Percentiles rank a stretch among this genome's conserved stretches.
These are phyloP conservation scores for Globisporangium ultimum DNA, from an alignment of 352 stramenopile genomes.

Conservation along the genomic window DNA sequence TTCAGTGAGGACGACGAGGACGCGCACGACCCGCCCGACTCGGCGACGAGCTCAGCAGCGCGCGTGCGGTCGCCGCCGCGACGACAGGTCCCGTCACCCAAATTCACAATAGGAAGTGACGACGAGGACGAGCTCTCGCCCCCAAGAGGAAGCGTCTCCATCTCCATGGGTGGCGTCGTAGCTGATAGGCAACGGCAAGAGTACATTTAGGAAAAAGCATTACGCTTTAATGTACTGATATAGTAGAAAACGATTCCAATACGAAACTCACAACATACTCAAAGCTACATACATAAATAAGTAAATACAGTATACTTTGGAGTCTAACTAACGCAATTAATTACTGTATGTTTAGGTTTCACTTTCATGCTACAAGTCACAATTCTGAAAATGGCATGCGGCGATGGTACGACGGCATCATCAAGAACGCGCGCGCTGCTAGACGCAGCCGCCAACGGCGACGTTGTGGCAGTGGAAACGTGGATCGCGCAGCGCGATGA, in stretches of 20 bases:
- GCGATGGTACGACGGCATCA: neutral
- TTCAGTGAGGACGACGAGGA: conserved; percentile 18
- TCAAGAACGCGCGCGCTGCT: conserved; percentile 34
- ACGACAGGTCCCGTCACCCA: conserved; percentile 23
- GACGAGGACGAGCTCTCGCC: conserved; percentile 25
- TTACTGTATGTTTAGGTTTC: neutral
- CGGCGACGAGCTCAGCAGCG: conserved; percentile 16
- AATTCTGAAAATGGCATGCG: too few relatives aligned
- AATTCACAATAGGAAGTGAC: conserved; percentile 47
- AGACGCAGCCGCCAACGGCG: conserved; percentile 37
- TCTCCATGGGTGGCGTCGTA: too few relatives aligned
- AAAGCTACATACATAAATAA: too few relatives aligned
- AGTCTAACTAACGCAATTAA: too few relatives aligned
- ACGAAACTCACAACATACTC: too few relatives aligned
- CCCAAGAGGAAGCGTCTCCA: too few relatives aligned
- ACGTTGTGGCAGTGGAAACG: conserved; percentile 31
- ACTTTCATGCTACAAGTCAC: neutral
- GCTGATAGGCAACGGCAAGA: neutral
- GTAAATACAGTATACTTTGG: too few relatives aligned
- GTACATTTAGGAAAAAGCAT: neutral
- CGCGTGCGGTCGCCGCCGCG: conserved; percentile 24
- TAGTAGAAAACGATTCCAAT: too few relatives aligned
- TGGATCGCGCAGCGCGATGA: conserved; percentile 22
- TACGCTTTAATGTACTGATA: neutral
- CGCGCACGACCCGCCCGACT: conserved; percentile 11